Percentiles rank a stretch among this genome's conserved stretches.
Conservation (phyloP, 345 rosid genomes). For the Lepidium sativum region DNA sequence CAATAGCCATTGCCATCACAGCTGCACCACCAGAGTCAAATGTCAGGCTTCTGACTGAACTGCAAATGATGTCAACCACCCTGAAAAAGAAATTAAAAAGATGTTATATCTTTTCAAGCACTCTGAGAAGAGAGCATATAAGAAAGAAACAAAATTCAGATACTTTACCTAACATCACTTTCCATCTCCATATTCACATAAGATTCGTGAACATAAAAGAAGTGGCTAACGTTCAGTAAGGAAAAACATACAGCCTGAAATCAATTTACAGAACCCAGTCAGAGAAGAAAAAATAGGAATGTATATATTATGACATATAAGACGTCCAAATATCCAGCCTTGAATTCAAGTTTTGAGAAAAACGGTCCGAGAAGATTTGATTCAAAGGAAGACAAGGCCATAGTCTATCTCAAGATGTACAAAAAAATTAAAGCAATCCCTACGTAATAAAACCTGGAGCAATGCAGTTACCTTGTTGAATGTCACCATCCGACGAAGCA, state of each 20-base stretch:
- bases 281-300: conserved; percentile 9
- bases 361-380: neutral
- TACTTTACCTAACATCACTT: conserved; percentile 56
- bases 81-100: conserved; percentile 52
- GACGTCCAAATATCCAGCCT: conserved; percentile 9
- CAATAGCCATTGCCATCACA: conserved; percentile 59
- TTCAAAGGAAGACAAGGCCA: neutral
- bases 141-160: neutral
- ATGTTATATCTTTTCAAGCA: conserved; percentile 9
- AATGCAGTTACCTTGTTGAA: conserved; percentile 55
- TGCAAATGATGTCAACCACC: conserved; percentile 70
- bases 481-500: conserved; percentile 69
- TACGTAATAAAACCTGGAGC: conserved; percentile 1
- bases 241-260: conserved; percentile 64
- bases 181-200: conserved; percentile 34
- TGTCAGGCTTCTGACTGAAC: conserved; percentile 48
- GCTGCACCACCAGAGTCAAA: conserved; percentile 51
- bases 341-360: conserved; percentile 3
- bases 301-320: neutral
- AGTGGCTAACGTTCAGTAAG: conserved; percentile 53
- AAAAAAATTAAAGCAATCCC: neutral
- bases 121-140: neutral
- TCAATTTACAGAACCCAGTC: conserved; percentile 4
- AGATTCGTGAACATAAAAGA: conserved; percentile 38
- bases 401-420: neutral